Percentiles rank a stretch among this genome's conserved stretches.
These are phyloP conservation scores for Amylocarpus encephaloides DNA, from an alignment of 2,329 filamentous ascomycete genomes.

Conservation along the genomic window DNA sequence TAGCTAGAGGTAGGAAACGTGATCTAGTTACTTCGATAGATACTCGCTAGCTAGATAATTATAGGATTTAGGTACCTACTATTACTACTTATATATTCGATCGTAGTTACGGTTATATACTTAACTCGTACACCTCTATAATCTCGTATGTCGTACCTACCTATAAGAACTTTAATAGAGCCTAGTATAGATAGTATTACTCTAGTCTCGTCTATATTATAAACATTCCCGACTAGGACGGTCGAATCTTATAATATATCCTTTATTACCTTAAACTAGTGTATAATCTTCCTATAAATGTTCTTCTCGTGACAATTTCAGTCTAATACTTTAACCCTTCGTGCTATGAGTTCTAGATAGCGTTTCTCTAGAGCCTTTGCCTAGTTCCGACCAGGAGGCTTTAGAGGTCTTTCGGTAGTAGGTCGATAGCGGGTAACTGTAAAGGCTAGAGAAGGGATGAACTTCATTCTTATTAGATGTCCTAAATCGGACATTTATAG, in stretches of 20 bases:
- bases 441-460: slow-evolving; percentile 9
- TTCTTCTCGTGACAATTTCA: neutral
- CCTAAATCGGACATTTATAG: slow-evolving; percentile 18
- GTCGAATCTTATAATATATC: slow-evolving; percentile 3
- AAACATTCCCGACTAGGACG: neutral
- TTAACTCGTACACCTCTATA: neutral
- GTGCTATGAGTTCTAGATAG: neutral
- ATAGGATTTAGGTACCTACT: no score
- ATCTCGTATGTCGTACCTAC: neutral
- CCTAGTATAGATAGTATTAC: slow-evolving; percentile 27
- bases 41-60: no score
- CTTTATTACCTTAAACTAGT: slow-evolving; percentile 4
- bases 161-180: slow-evolving; percentile 32
- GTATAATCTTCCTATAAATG: slow-evolving; percentile 29
- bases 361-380: neutral
- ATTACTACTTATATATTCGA: no score
- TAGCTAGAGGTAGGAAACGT: neutral
- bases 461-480: slow-evolving; percentile 7
- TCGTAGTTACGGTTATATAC: neutral
- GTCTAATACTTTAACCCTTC: neutral
- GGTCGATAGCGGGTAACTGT: slow-evolving; percentile 8
- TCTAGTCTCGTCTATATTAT: slow-evolving; percentile 24
- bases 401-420: slow-evolving; percentile 1
- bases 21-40: neutral
- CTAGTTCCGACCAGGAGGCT: slow-evolving; percentile 1